These are phyloP conservation scores for Tricholoma matsutake DNA, from an alignment of 768 basidiomycete genomes.

Conservation along the genomic window DNA sequence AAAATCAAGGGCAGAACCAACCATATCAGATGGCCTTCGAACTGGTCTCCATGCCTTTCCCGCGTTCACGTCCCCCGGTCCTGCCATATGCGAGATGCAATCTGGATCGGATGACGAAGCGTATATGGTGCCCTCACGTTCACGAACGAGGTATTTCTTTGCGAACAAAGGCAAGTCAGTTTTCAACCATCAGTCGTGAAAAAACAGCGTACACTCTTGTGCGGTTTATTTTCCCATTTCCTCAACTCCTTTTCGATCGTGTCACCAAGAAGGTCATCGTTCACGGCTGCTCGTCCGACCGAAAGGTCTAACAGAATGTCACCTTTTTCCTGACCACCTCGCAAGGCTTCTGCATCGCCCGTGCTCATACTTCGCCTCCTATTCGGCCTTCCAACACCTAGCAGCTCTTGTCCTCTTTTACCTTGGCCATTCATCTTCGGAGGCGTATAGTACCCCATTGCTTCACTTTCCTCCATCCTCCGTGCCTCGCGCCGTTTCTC, in stretches of 20 bases:
- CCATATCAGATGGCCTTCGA: slow-evolving; percentile 92
- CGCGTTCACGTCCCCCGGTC: slow-evolving; percentile 78
- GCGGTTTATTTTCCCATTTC: slow-evolving; percentile 49
- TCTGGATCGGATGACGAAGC: slow-evolving; percentile 75
- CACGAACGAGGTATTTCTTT: slow-evolving; percentile 80
- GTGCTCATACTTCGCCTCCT: slow-evolving; percentile 76
- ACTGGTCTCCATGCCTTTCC: slow-evolving; percentile 88
- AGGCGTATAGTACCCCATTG: slow-evolving; percentile 28
- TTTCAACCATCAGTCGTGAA: not conserved
- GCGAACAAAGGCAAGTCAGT: slow-evolving; percentile 12
- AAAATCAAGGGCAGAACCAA: slow-evolving; percentile 31
- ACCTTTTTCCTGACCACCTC: slow-evolving; percentile 30
- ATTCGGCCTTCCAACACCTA: slow-evolving; percentile 49
- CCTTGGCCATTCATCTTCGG: slow-evolving; percentile 5
- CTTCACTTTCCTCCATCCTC: slow-evolving; percentile 47
- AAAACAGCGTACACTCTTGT: slow-evolving; percentile 35
- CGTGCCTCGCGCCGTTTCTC: slow-evolving; percentile 67
- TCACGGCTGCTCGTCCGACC: slow-evolving; percentile 23
- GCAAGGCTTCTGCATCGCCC: slow-evolving; percentile 58
- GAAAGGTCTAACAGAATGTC: slow-evolving; percentile 38
- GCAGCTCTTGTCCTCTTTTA: slow-evolving; percentile 19
- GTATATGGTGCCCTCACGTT: slow-evolving; percentile 74
- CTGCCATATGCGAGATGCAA: slow-evolving; percentile 64
- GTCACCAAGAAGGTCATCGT: slow-evolving; percentile 57
- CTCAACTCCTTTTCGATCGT: slow-evolving; percentile 73